These are phyloP conservation scores for Arxiozyma bovina DNA, from an alignment of 1,139 yeast genomes.

Conservation along the genomic window DNA sequence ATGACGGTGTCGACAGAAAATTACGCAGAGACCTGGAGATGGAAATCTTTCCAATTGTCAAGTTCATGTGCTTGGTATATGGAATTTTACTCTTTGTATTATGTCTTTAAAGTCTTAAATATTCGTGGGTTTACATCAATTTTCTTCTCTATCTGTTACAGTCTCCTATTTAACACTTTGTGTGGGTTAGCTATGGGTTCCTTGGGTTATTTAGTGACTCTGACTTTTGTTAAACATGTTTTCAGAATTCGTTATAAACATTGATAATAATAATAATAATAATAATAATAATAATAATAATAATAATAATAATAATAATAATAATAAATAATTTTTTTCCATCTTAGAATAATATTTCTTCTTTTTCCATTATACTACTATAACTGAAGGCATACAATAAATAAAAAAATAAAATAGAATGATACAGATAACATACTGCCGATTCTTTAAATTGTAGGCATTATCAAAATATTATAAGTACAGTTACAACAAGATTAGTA, in stretches of 20 bases:
- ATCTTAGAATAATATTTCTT: too few relatives aligned
- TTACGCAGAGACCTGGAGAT: conserved; percentile 48
- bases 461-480: neutral
- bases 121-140: conserved; percentile 63
- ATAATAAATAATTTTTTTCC: too few relatives aligned
- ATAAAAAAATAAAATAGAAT: too few relatives aligned
- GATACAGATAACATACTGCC: neutral
- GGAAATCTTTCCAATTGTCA: conserved; percentile 72
- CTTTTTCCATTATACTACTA: neutral
- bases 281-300: too few relatives aligned
- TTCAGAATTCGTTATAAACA: conserved; percentile 6
- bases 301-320: too few relatives aligned
- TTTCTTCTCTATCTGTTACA: conserved; percentile 62
- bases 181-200: conserved; percentile 72
- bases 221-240: conserved; percentile 19
- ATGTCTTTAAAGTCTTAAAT: conserved; percentile 47
- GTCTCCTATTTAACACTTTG: conserved; percentile 53
- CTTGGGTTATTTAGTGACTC: conserved; percentile 45
- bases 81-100: conserved; percentile 58
- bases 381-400: neutral
- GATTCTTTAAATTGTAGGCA: neutral
- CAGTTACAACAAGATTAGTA: neutral
- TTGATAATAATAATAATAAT: neutral
- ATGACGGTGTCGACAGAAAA: conserved; percentile 33
- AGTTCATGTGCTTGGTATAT: conserved; percentile 66